Evolutionary conservation across 306 rosid genomes (phyloP).

Genomic region (Cucurbita argyrosperma): DNA sequence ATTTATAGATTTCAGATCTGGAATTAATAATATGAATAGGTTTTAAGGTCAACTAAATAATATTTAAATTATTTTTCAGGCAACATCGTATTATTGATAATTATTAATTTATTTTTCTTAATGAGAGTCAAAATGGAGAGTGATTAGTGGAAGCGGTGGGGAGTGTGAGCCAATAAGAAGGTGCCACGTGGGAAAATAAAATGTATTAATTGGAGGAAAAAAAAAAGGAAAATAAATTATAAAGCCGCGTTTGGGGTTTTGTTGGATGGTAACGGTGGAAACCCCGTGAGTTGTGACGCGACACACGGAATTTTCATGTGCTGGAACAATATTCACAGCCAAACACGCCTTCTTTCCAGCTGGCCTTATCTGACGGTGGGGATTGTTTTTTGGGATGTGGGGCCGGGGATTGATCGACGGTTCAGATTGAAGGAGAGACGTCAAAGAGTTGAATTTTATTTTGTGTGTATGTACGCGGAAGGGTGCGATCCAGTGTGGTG

Average conservation of each 20-base stretch:
- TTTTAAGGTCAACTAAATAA: not conserved
- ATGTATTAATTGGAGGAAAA: too few relatives aligned
- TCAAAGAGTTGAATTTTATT: not conserved
- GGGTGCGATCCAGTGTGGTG: not conserved
- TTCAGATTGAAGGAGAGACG: not conserved
- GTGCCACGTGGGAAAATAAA: not conserved
- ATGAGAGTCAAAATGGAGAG: not conserved
- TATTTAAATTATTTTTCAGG: not conserved
- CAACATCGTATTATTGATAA: not conserved
- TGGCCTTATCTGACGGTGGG: not conserved
- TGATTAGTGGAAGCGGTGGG: conserved; percentile 3
- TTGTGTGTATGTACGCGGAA: not conserved
- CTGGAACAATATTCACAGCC: not conserved
- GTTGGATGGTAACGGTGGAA: conserved; percentile 8
- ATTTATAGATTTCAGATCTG: not conserved
- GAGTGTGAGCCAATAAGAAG: not conserved
- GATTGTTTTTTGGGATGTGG: not conserved
- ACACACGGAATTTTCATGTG: conserved; percentile 44
- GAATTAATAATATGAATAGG: not conserved
- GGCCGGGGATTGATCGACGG: not conserved
- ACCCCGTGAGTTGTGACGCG: conserved; percentile 47
- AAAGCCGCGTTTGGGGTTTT: conserved; percentile 1
- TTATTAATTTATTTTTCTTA: not conserved
- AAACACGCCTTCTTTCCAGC: conserved; percentile 12
- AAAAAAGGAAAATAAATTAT: not conserved